Conservation (phyloP, 2,329 filamentous ascomycete species). For the Colletotrichum ledebouriae region DNA sequence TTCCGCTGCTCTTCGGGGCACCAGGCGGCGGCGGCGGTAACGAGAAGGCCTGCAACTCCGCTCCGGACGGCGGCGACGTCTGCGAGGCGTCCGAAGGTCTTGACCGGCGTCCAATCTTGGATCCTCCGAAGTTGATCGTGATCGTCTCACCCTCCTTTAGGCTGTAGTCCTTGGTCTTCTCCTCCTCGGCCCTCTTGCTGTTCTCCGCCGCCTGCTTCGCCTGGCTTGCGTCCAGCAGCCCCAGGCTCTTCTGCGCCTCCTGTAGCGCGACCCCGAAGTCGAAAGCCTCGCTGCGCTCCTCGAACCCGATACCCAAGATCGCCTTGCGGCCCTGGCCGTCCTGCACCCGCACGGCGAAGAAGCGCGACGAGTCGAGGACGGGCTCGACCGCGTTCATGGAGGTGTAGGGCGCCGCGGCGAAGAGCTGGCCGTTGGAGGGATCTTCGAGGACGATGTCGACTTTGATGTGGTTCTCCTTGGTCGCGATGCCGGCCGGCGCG, state of each 20-base stretch:
- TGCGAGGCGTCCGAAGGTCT: constrained; percentile 50
- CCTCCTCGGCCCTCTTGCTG: constrained; percentile 54
- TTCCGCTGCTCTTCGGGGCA: constrained; percentile 48
- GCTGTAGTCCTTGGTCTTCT: constrained; percentile 81
- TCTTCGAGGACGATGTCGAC: constrained; percentile 87
- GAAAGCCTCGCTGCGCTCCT: constrained; percentile 87
- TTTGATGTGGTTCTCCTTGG: constrained; percentile 68
- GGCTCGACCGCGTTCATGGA: constrained; percentile 77
- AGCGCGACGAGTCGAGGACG: constrained; percentile 82
- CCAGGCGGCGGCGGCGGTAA: constrained; percentile 80
- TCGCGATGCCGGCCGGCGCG: constrained; percentile 28
- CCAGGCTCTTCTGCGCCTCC: constrained; percentile 79
- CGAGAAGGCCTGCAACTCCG: constrained; percentile 71
- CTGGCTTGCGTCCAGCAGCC: constrained; percentile 63
- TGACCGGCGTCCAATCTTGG: constrained; percentile 60
- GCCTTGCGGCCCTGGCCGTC: constrained; percentile 83
- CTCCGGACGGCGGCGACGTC: constrained; percentile 37
- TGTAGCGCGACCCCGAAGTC: constrained; percentile 87
- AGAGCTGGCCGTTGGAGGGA: constrained; percentile 77
- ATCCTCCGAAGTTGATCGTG: constrained; percentile 78
- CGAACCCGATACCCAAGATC: constrained; percentile 86
- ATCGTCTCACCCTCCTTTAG: constrained; percentile 93
- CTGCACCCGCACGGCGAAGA: constrained; percentile 86
- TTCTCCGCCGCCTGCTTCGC: constrained; percentile 52
- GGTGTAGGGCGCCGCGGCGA: constrained; percentile 87